phyloP scores from a whole-genome alignment of 345 rosid species.

The Citrus trifoliata region DNA sequence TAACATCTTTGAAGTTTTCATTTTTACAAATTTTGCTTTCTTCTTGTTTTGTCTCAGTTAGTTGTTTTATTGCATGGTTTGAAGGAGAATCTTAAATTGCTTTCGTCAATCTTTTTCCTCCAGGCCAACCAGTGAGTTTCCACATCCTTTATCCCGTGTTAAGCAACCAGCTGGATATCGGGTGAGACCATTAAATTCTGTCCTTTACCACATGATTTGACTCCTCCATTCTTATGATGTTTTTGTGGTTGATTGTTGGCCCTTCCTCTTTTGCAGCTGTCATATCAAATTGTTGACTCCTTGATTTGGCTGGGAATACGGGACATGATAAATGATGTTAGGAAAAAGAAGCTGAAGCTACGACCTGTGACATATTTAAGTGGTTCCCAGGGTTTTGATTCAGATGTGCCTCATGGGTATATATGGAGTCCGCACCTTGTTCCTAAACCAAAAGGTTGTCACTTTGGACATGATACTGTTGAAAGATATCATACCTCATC shows the following conservation, averaged over 20 bases:
- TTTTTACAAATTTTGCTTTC: slow-evolving; percentile 16
- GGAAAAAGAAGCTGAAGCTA: slow-evolving; percentile 86
- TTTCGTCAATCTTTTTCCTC: slow-evolving; percentile 22
- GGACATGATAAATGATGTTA: slow-evolving; percentile 91
- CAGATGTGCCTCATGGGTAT: slow-evolving; percentile 90
- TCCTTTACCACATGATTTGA: neutral
- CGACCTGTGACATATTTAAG: slow-evolving; percentile 98
- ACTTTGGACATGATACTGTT: neutral
- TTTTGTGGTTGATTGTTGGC: neutral
- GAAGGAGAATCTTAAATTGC: slow-evolving; percentile 25
- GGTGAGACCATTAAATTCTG: slow-evolving; percentile 44
- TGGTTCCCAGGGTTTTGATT: slow-evolving; percentile 91
- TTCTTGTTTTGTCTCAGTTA: slow-evolving; percentile 18
- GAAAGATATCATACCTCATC: neutral
- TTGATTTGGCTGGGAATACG: slow-evolving; percentile 98
- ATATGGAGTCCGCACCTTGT: slow-evolving; percentile 99
- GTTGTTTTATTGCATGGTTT: slow-evolving; percentile 21
- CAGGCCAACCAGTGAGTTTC: slow-evolving; percentile 98
- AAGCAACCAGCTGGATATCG: slow-evolving; percentile 97
- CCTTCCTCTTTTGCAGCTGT: slow-evolving; percentile 48
- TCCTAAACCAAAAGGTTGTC: slow-evolving; percentile 97
- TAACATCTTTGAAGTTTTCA: slow-evolving; percentile 7
- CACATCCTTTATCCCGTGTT: slow-evolving; percentile 98
- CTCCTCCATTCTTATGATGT: slow-evolving; percentile 3
- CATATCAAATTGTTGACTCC: slow-evolving; percentile 96